phyloP scores from a whole-genome alignment of 2,329 filamentous ascomycete species.

The Ceratocystis smalleyi region DNA sequence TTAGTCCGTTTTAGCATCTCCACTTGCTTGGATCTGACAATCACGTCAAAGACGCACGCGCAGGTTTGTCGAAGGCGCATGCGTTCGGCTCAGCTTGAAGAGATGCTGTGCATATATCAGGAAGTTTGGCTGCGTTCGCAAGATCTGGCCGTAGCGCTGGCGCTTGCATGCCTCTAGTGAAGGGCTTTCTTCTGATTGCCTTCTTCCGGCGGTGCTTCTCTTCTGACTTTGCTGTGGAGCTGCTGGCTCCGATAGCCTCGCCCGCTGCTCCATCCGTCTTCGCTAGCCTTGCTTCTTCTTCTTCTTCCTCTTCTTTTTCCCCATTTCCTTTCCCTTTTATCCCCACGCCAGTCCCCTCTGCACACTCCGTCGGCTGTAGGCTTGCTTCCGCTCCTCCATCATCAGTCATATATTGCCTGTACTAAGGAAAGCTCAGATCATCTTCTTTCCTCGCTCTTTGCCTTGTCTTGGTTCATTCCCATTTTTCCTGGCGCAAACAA shows the following conservation, averaged over 20 bases:
- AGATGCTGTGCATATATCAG: neutral
- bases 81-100: too few species aligned
- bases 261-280: too few species aligned
- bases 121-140: neutral
- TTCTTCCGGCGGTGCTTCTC: too few species aligned
- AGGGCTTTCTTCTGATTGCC: too few species aligned
- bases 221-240: too few species aligned
- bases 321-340: neutral
- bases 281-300: too few species aligned
- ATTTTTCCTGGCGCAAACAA: neutral
- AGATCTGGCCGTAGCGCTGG: too few species aligned
- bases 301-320: too few species aligned
- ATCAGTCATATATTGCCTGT: neutral
- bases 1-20: neutral
- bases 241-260: too few species aligned
- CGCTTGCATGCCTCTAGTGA: too few species aligned
- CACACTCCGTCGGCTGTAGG: neutral
- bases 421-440: constrained; percentile 6
- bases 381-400: neutral
- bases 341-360: neutral
- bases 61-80: neutral
- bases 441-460: constrained; percentile 6
- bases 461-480: constrained; percentile 4
- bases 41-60: constrained; percentile 2
- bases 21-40: constrained; percentile 2